Percentiles rank a stretch among this genome's conserved stretches.
These are phyloP conservation scores for Ramularia endophylla DNA, from an alignment of 2,329 filamentous ascomycete species.

Conservation along the genomic window DNA sequence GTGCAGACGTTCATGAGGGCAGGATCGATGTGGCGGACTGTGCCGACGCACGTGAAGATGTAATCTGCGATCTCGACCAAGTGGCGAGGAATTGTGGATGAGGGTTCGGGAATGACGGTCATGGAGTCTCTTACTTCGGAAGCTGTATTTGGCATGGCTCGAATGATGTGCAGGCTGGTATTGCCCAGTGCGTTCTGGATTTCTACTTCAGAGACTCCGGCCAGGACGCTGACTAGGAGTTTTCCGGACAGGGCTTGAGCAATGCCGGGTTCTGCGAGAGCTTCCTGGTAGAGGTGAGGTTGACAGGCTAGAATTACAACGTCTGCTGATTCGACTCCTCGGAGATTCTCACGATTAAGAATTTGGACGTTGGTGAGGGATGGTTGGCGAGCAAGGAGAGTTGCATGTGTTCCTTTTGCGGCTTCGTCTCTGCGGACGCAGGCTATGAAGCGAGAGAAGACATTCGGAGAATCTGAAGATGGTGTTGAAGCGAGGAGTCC, in stretches of 20 bases:
- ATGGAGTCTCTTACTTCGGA: constrained; percentile 5
- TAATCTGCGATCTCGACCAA: constrained; percentile 54
- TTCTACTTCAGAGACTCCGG: constrained; percentile 6
- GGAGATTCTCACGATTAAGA: constrained; percentile 3
- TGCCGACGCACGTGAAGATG: constrained; percentile 68
- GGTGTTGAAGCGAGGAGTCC: constrained; percentile 1
- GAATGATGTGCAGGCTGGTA: constrained; percentile 30
- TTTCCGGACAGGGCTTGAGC: constrained; percentile 6
- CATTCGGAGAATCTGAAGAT: background rate
- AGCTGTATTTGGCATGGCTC: constrained; percentile 11
- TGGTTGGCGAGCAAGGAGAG: background rate
- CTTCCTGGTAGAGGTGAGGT: constrained; percentile 6
- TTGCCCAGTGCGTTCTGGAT: constrained; percentile 48
- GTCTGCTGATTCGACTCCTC: constrained; percentile 1
- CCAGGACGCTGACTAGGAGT: constrained; percentile 10
- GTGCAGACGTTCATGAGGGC: constrained; percentile 65
- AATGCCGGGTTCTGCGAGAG: constrained; percentile 7
- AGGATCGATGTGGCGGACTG: constrained; percentile 62
- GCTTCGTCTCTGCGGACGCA: constrained; percentile 7
- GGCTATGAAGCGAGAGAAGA: constrained; percentile 3
- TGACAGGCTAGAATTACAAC: constrained; percentile 9
- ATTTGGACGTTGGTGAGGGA: background rate
- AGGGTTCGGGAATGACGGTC: constrained; percentile 6
- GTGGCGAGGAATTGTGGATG: background rate
- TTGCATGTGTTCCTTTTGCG: constrained; percentile 1